Percentiles rank a stretch among this genome's conserved stretches.
Evolutionary conservation across 768 basidiomycete species (phyloP).

Genomic region (Fibroporia radiculosa): DNA sequence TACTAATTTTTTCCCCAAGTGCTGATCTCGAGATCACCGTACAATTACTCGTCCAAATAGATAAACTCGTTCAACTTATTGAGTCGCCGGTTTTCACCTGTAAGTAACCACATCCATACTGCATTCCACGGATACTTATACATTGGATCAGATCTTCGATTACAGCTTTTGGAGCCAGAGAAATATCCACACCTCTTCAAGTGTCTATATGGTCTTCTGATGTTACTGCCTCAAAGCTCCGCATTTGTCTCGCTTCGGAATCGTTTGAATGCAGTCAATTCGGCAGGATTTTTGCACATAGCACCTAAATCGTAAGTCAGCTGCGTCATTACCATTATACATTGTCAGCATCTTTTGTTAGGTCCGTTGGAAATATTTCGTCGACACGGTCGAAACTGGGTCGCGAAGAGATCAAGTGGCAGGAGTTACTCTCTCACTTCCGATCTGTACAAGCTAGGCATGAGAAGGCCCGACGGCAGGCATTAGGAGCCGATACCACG

Average conservation of each 20-base stretch:
- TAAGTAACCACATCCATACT: slow-evolving; percentile 26
- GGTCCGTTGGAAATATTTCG: slow-evolving; percentile 26
- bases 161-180: slow-evolving; percentile 95
- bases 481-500: slow-evolving; percentile 55
- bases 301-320: slow-evolving; percentile 71
- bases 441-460: slow-evolving; percentile 83
- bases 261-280: slow-evolving; percentile 90
- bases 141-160: slow-evolving; percentile 54
- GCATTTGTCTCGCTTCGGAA: slow-evolving; percentile 94
- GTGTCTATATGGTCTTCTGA: slow-evolving; percentile 92
- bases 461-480: slow-evolving; percentile 82
- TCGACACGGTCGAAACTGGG: slow-evolving; percentile 67
- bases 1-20: slow-evolving; percentile 32
- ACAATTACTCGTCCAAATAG: slow-evolving; percentile 88
- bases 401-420: slow-evolving; percentile 95
- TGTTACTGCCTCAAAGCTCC: slow-evolving; percentile 94
- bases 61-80: slow-evolving; percentile 95
- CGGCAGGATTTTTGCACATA: slow-evolving; percentile 88
- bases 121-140: background rate
- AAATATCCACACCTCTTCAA: slow-evolving; percentile 96
- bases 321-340: background rate
- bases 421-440: slow-evolving; percentile 89
- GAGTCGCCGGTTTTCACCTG: slow-evolving; percentile 99
- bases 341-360: background rate
- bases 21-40: slow-evolving; percentile 98